Evolutionary conservation across 352 stramenopile genomes (phyloP).

Genomic region (Globisporangium mamillatum): DNA sequence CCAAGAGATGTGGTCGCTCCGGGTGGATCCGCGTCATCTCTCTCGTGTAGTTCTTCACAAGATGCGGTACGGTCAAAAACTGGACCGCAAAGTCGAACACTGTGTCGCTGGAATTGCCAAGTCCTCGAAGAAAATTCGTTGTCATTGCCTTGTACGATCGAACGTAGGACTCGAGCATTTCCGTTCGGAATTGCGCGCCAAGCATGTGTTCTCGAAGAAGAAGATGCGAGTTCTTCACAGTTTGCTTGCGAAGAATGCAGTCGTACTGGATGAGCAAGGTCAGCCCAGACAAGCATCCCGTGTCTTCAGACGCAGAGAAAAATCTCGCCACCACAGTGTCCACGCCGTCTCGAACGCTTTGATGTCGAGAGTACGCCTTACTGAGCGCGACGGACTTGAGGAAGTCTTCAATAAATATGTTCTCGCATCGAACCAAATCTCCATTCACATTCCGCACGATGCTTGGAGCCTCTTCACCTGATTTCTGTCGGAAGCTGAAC

Average conservation of each 20-base stretch:
- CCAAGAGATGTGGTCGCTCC: slow-evolving; percentile 58
- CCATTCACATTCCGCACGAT: slow-evolving; percentile 30
- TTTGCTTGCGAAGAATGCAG: slow-evolving; percentile 56
- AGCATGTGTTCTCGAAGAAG: slow-evolving; percentile 81
- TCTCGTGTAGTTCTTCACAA: slow-evolving; percentile 76
- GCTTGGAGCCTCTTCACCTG: slow-evolving; percentile 10
- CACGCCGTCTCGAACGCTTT: slow-evolving; percentile 66
- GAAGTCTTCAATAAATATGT: slow-evolving; percentile 79
- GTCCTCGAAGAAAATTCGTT: slow-evolving; percentile 67
- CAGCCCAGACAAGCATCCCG: slow-evolving; percentile 27
- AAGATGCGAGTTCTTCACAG: slow-evolving; percentile 52
- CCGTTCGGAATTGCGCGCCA: slow-evolving; percentile 60
- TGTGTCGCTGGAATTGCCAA: slow-evolving; percentile 80
- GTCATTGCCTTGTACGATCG: slow-evolving; percentile 72
- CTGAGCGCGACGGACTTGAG: slow-evolving; percentile 61
- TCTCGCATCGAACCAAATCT: slow-evolving; percentile 40
- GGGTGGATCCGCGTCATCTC: slow-evolving; percentile 45
- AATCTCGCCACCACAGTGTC: slow-evolving; percentile 47
- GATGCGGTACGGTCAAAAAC: slow-evolving; percentile 78
- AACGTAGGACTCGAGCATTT: slow-evolving; percentile 77
- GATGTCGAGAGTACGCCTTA: slow-evolving; percentile 43
- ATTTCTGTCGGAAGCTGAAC: slow-evolving; percentile 27
- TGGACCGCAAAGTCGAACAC: slow-evolving; percentile 89
- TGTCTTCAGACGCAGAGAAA: slow-evolving; percentile 21
- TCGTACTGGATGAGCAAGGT: slow-evolving; percentile 68